These are phyloP conservation scores for Fusarium coffeatum DNA, from an alignment of 2,329 filamentous ascomycete species.

Conservation along the genomic window DNA sequence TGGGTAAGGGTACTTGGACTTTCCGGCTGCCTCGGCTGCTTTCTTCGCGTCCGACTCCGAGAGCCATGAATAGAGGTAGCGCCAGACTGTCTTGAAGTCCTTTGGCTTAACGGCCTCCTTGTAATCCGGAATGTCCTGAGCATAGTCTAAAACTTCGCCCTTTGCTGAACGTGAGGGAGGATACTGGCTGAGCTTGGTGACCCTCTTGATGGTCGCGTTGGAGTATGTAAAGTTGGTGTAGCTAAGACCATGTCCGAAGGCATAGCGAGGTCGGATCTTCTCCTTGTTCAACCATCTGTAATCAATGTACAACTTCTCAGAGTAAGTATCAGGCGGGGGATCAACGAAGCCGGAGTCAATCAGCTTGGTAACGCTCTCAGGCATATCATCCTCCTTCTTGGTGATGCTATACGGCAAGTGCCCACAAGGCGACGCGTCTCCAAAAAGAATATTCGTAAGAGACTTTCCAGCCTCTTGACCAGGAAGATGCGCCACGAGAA, in stretches of 20 bases:
- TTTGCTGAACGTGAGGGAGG: conserved; percentile 52
- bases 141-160: conserved; percentile 59
- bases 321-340: conserved; percentile 84
- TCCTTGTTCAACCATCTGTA: conserved; percentile 89
- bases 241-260: conserved; percentile 87
- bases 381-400: conserved; percentile 76
- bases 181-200: conserved; percentile 56
- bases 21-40: conserved; percentile 52
- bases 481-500: conserved; percentile 86
- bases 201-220: conserved; percentile 59
- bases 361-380: conserved; percentile 61
- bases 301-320: conserved; percentile 86
- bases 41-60: conserved; percentile 54
- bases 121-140: conserved; percentile 63
- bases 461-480: conserved; percentile 89
- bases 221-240: conserved; percentile 79
- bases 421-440: conserved; percentile 79
- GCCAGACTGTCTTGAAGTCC: conserved; percentile 68
- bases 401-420: conserved; percentile 90
- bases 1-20: conserved; percentile 69
- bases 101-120: conserved; percentile 68
- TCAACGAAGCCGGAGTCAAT: conserved; percentile 65
- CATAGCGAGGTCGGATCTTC: conserved; percentile 78
- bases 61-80: conserved; percentile 79
- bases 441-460: conserved; percentile 82